These are phyloP conservation scores for Teratosphaeria zuluensis DNA, from an alignment of 2,329 filamentous ascomycete species.

Conservation along the genomic window DNA sequence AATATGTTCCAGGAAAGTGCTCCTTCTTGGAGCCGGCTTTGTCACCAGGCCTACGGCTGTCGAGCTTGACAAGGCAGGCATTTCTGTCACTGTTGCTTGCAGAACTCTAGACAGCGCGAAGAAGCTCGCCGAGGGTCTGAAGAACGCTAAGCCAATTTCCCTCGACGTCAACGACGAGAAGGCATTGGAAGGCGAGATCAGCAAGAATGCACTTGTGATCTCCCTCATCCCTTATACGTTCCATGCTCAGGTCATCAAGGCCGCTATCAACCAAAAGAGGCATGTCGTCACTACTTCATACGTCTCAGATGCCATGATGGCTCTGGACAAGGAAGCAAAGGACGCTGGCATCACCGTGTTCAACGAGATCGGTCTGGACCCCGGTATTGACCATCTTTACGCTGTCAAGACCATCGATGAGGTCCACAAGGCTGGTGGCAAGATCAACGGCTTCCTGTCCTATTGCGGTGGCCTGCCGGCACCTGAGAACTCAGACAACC, in stretches of 20 bases:
- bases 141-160: conserved; percentile 64
- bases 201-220: conserved; percentile 50
- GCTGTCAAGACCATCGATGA: conserved; percentile 80
- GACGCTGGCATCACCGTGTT: conserved; percentile 91
- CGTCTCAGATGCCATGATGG: conserved; percentile 83
- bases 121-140: conserved; percentile 61
- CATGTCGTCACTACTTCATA: conserved; percentile 93
- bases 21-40: conserved; percentile 45
- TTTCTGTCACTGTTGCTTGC: conserved; percentile 60
- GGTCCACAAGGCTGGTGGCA: conserved; percentile 80
- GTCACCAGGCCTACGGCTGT: conserved; percentile 51
- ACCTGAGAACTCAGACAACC: conserved; percentile 71
- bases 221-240: conserved; percentile 81
- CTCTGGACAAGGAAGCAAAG: conserved; percentile 73
- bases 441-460: conserved; percentile 69
- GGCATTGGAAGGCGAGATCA: conserved; percentile 72
- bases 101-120: conserved; percentile 68
- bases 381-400: conserved; percentile 65
- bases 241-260: conserved; percentile 84
- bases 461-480: conserved; percentile 71
- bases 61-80: conserved; percentile 47
- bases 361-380: conserved; percentile 83
- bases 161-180: conserved; percentile 71
- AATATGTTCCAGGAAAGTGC: conserved; percentile 26
- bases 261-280: conserved; percentile 87